These are phyloP conservation scores for Rhododendron simsii DNA, from an alignment of 148 eudicot species.

Conservation along the genomic window DNA sequence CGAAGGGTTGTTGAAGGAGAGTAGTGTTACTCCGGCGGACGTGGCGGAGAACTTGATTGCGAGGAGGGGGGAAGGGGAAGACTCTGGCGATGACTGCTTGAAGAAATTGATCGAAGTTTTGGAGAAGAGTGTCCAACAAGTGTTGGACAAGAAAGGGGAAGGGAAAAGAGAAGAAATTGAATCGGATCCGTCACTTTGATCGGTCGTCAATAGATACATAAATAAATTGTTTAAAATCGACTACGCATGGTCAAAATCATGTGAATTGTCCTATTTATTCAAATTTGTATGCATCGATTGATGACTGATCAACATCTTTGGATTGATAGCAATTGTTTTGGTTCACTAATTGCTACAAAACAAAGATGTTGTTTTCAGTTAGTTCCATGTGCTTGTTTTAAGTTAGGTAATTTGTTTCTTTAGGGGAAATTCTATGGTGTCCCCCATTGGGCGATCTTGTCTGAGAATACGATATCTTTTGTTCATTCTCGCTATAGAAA, in stretches of 20 bases:
- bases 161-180: background rate
- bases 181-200: background rate
- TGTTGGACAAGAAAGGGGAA: background rate
- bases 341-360: background rate
- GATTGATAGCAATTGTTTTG: background rate
- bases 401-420: background rate
- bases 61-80: background rate
- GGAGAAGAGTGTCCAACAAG: background rate
- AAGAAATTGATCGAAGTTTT: background rate
- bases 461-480: no score
- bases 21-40: constrained; percentile 46
- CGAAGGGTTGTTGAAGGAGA: constrained; percentile 27
- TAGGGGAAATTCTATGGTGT: no score
- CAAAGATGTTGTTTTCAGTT: background rate
- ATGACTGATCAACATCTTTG: no score
- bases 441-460: no score
- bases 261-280: background rate
- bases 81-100: background rate
- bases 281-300: background rate
- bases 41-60: constrained; percentile 53
- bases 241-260: background rate
- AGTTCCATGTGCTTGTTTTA: background rate
- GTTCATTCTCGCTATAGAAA: no score
- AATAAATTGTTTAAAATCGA: no score
- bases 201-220: background rate